Evolutionary conservation across 73 alveolate species (phyloP), one percentile per base, ranked within the genome.

Genomic region (Symbiodinium pilosum): DNA sequence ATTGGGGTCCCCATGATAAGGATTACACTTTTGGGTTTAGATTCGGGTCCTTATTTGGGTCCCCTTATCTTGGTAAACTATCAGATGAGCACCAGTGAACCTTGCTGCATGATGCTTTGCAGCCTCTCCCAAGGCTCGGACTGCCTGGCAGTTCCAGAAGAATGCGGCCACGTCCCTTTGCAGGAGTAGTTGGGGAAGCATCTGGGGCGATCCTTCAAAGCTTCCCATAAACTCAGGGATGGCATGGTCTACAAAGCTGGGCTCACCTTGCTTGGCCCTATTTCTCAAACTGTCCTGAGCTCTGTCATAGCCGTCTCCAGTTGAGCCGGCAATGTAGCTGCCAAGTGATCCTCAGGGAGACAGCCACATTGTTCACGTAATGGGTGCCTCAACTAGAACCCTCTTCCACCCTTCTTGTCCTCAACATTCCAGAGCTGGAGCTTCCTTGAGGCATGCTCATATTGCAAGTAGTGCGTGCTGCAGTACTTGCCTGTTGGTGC

Each of bases 381-480:
- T 28, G 59, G 59, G 6, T 47, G n/a, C n/a, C n/a, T n/a, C n/a
- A n/a, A n/a, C n/a, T n/a, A n/a, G n/a, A n/a, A n/a, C 30, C 83
- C 54, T 86, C 26, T 11, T 12, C 8, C 40, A 56, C 51, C 47
- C 21, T 34, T 41, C 36, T 41, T 43, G 43, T 9, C 81, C 95
- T 88, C 81, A 38, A 28, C 12, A 38, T 64, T 64, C 87, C 87
- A 77, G 18, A 39, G 87, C 24, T 21, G 24, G 87, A 77, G 14
- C 87, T 77, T 34, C 47, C 36, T 34, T 6, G 92, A 0, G 36
- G 41, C 91, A 83, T 71, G 98, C 56, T 92, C 91, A 64, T 92
- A 92, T 59, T 51, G 86, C 54, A 92, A 43, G 59, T 92, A 92
- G 83, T 69, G 83, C 41, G 91, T 92, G 98, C 98, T 75, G 98